These are phyloP conservation scores for Pythium scleroteichum DNA, from an alignment of 352 stramenopile species.

Conservation along the genomic window DNA sequence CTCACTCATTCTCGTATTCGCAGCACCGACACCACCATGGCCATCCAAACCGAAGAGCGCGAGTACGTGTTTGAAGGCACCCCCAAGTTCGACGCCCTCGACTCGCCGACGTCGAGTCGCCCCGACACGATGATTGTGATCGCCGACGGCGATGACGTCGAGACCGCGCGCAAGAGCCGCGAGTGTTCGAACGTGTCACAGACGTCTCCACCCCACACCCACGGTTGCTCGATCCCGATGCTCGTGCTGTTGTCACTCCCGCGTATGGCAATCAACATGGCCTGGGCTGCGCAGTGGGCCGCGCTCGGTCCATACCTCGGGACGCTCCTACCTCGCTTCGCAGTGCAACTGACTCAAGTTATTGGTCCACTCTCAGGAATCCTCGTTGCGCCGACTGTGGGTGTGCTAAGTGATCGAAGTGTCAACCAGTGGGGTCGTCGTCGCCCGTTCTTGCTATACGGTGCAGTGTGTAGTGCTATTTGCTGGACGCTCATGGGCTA, in stretches of 20 bases:
- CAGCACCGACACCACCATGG: background rate
- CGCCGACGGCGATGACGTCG: slow-evolving; percentile 28
- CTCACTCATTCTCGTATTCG: slow-evolving; percentile 6
- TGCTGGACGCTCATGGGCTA: slow-evolving; percentile 62
- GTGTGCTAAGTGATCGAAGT: slow-evolving; percentile 52
- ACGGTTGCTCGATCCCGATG: slow-evolving; percentile 37
- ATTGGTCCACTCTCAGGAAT: slow-evolving; percentile 50
- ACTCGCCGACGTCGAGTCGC: slow-evolving; percentile 23
- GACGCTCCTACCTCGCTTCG: slow-evolving; percentile 44
- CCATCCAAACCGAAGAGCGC: slow-evolving; percentile 10
- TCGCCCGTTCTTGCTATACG: slow-evolving; percentile 40
- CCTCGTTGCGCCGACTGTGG: slow-evolving; percentile 48
- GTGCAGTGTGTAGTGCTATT: slow-evolving; percentile 24
- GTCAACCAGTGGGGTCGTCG: slow-evolving; percentile 40
- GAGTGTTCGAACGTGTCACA: background rate
- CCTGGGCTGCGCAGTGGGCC: slow-evolving; percentile 59
- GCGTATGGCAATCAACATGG: slow-evolving; percentile 60
- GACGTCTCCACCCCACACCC: slow-evolving; percentile 1
- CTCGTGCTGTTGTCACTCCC: slow-evolving; percentile 55
- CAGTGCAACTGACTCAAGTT: slow-evolving; percentile 56
- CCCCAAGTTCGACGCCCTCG: slow-evolving; percentile 41
- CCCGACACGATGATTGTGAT: slow-evolving; percentile 15
- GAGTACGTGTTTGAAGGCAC: slow-evolving; percentile 38
- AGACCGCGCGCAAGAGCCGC: slow-evolving; percentile 8
- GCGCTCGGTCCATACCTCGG: slow-evolving; percentile 57